Conservation (phyloP, 2,329 filamentous ascomycete species). For the Thielaviopsis euricoi region DNA sequence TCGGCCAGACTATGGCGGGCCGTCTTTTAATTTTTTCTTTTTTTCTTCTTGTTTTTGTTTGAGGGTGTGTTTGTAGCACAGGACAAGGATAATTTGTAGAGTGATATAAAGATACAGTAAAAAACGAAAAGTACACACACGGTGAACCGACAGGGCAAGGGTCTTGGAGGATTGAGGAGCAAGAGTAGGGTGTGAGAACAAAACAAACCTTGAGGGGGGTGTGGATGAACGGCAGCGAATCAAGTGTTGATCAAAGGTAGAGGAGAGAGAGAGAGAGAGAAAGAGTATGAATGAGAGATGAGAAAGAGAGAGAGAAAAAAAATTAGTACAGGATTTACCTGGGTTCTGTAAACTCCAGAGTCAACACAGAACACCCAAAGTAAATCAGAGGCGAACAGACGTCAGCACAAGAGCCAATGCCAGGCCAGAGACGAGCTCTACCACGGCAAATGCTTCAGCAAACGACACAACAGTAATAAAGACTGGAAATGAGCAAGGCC, state of each 20-base stretch:
- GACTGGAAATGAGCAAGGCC: neutral
- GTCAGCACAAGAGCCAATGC: neutral
- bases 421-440: neutral
- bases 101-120: neutral
- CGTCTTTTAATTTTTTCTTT: neutral
- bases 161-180: neutral
- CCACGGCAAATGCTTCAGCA: neutral
- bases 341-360: neutral
- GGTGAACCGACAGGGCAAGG: neutral
- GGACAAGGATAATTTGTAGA: neutral
- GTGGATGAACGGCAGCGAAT: neutral
- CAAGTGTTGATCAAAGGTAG: neutral
- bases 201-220: neutral
- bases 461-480: neutral
- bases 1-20: slow-evolving; percentile 4
- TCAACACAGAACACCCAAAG: neutral
- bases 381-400: neutral
- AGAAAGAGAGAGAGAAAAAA: neutral
- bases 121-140: neutral
- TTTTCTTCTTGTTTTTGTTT: neutral
- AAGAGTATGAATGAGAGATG: neutral
- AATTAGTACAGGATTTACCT: neutral
- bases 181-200: neutral
- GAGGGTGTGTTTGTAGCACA: neutral
- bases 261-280: neutral